Evolutionary conservation across 768 basidiomycete species (phyloP), one percentile per base, ranked within the genome.

Genomic region (Hygrophoropsis aurantiaca): DNA sequence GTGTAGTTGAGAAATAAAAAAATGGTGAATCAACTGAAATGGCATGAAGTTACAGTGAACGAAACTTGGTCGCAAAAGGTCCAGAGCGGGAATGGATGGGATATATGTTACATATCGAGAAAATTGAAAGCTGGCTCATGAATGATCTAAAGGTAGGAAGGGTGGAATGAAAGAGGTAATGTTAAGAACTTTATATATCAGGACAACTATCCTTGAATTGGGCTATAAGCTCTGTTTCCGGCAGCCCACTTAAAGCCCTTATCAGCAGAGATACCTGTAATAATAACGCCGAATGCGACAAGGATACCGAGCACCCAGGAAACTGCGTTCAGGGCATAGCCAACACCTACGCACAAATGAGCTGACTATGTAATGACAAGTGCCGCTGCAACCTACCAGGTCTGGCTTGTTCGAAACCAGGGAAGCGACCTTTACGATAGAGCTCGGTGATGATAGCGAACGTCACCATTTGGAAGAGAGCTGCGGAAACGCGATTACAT

Each of bases 181-280:
- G 36, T 6, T 18, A 30, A 47, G 18, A 16, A 30, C 24, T 40
- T 25, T 24, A 20, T 20, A 11, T 18, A 44, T 13, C 26, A 8
- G 18, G 2, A 9, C 16, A 26, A 21, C 66, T 47, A 64, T 15
- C 51, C 59, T 1, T 39, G 48, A 18, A 70, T 67, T 4, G 64
- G 69, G 7, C 61, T 69, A 60, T 90, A 88, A 11, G 79, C 78
- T 47, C 86, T 74, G 54, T 85, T 84, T 37, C 87, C 87, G 27
- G 87, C 87, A 32, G 87, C 87, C 88, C 88, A 90, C 46, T 67
- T 69, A 51, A 84, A 70, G 18, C 47, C 76, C 25, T 59, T 65
- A 49, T 72, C 68, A 15, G 76, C 76, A 42, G 77, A 72, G 2
- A 81, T 62, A 3, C 88, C 88, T 1, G 85, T 87, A 19, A 74